Evolutionary conservation across 192 early-diverging fungal species (phyloP).

Genomic region (Coemansia sp.): DNA sequence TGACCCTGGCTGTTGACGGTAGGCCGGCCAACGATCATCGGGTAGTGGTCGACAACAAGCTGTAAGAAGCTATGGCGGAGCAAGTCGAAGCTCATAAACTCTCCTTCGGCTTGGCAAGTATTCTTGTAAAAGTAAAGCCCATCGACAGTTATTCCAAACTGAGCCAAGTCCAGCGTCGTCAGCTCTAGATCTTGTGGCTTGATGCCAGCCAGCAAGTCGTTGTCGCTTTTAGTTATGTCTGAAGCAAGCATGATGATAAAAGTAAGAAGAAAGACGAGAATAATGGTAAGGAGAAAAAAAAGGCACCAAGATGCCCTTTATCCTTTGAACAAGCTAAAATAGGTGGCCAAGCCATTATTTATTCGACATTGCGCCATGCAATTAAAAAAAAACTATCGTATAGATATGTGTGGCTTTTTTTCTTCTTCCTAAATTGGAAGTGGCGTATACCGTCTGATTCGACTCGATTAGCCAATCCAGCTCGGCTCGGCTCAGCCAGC

Average conservation of each 20-base stretch:
- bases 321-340: not conserved
- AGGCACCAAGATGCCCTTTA: not conserved
- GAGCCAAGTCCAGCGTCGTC: conserved; percentile 37
- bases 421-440: not conserved
- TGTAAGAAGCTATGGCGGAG: conserved; percentile 32
- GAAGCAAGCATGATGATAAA: not conserved
- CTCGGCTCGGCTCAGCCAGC: not conserved
- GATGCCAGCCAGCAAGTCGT: conserved; percentile 14
- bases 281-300: not conserved
- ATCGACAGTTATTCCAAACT: conserved; percentile 30
- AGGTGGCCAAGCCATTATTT: not conserved
- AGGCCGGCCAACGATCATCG: conserved; percentile 39
- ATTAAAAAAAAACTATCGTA: not conserved
- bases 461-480: not conserved
- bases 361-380: not conserved
- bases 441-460: not conserved
- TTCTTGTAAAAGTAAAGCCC: conserved; percentile 44
- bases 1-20: conserved; percentile 27
- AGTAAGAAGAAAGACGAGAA: not conserved
- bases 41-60: conserved; percentile 51
- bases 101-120: not conserved
- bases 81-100: conserved; percentile 40
- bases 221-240: not conserved
- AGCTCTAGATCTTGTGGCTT: conserved; percentile 44
- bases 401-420: not conserved